phyloP scores from a whole-genome alignment of 495 filamentous ascomycete species.

The Patellaria atrata region DNA sequence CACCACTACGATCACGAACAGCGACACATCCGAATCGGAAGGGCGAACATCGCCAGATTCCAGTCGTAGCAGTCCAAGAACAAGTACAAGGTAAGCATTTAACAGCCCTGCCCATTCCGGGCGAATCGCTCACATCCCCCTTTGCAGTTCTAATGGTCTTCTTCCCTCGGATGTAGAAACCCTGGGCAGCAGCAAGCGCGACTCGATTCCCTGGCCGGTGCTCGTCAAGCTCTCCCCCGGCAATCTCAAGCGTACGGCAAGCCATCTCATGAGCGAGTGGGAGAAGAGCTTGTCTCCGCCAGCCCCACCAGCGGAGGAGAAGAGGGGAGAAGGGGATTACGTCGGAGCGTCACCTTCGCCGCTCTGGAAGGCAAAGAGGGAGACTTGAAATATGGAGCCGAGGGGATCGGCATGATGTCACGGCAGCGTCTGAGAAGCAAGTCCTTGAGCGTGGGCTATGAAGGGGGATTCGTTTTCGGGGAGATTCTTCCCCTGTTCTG shows the following conservation, averaged over 20 bases:
- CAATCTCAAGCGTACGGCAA: constrained; percentile 54
- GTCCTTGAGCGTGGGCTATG: too few species aligned
- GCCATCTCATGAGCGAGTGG: constrained; percentile 66
- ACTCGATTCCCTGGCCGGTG: constrained; percentile 55
- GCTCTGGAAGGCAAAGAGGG: background rate
- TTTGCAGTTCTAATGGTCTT: constrained; percentile 14
- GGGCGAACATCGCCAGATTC: constrained; percentile 15
- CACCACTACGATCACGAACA: constrained; percentile 9
- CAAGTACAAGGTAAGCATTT: constrained; percentile 16
- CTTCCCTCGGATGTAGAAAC: constrained; percentile 3
- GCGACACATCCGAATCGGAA: constrained; percentile 16
- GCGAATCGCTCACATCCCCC: constrained; percentile 8
- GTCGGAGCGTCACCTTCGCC: constrained; percentile 14
- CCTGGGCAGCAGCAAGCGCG: constrained; percentile 25
- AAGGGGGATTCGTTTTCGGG: too few species aligned
- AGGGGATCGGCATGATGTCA: too few species aligned
- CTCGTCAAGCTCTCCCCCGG: constrained; percentile 50
- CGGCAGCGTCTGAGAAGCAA: too few species aligned
- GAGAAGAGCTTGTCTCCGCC: constrained; percentile 37
- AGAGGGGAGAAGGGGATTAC: constrained; percentile 14
- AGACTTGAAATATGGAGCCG: too few species aligned
- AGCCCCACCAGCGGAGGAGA: constrained; percentile 7
- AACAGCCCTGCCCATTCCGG: constrained; percentile 12
- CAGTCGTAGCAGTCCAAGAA: constrained; percentile 16
- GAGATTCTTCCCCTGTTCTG: too few species aligned